phyloP scores from a whole-genome alignment of 2,329 filamentous ascomycete genomes.

The Colletotrichum somersetense region DNA sequence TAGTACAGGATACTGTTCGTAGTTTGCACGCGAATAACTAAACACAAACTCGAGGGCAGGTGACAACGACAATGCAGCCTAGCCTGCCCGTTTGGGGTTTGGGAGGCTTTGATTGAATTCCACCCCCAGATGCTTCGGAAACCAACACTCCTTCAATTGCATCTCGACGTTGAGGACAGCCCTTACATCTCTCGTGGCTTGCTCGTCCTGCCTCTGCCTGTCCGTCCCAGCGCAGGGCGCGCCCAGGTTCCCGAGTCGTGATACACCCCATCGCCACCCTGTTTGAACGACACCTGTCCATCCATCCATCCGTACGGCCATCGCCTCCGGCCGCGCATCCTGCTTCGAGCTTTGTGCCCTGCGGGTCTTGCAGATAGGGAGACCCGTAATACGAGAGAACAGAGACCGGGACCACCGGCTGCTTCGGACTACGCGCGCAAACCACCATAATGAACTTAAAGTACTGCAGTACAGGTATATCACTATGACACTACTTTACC shows the following conservation, averaged over 20 bases:
- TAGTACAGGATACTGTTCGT: too few species aligned
- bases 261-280: too few species aligned
- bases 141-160: not conserved
- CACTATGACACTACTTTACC: conserved; percentile 18
- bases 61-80: not conserved
- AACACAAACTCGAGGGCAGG: conserved; percentile 1
- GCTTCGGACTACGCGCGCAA: conserved; percentile 30
- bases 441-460: conserved; percentile 3
- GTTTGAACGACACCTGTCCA: too few species aligned
- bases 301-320: not conserved
- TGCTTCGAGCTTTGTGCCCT: not conserved
- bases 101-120: not conserved
- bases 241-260: too few species aligned
- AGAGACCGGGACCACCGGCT: conserved; percentile 19
- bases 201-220: conserved; percentile 12
- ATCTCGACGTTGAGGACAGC: conserved; percentile 14
- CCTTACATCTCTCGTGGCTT: conserved; percentile 29
- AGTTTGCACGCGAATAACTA: too few species aligned
- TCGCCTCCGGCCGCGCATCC: not conserved
- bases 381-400: conserved; percentile 24
- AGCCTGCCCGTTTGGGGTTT: not conserved
- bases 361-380: conserved; percentile 1
- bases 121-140: not conserved
- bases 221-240: conserved; percentile 26
- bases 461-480: not conserved